phyloP scores from a whole-genome alignment of 176 grass and related monocot species.

The Coix lacrymajobi region DNA sequence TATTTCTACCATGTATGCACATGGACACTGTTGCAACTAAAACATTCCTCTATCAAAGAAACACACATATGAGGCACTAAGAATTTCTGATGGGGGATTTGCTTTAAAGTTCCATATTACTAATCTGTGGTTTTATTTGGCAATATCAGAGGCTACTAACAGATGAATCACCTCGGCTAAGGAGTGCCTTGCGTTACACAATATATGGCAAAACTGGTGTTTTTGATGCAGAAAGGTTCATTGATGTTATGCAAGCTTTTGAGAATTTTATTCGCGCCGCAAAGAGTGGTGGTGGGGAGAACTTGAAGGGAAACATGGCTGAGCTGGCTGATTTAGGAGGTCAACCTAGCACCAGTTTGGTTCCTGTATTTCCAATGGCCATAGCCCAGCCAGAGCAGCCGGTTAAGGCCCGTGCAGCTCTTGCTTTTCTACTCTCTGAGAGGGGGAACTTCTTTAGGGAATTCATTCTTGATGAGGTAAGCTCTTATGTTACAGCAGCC shows the following conservation, averaged over 20 bases:
- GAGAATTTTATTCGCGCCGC: slow-evolving; percentile 91
- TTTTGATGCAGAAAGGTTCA: slow-evolving; percentile 94
- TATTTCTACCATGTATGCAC: not conserved
- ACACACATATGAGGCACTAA: not conserved
- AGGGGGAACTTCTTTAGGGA: slow-evolving; percentile 91
- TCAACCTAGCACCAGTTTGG: slow-evolving; percentile 57
- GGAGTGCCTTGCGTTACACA: slow-evolving; percentile 80
- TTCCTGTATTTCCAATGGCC: slow-evolving; percentile 57
- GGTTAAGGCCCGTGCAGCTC: slow-evolving; percentile 70
- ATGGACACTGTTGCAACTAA: not conserved
- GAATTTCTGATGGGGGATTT: not conserved
- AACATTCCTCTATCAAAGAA: not conserved
- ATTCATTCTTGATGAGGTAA: slow-evolving; percentile 97
- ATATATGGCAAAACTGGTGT: slow-evolving; percentile 94
- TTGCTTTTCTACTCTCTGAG: slow-evolving; percentile 83
- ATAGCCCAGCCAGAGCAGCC: slow-evolving; percentile 51
- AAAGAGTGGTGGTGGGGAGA: slow-evolving; percentile 88
- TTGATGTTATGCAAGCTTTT: slow-evolving; percentile 98
- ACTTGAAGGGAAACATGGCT: slow-evolving; percentile 88
- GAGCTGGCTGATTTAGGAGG: slow-evolving; percentile 66
- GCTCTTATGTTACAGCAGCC: not conserved
- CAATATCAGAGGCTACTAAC: slow-evolving; percentile 79
- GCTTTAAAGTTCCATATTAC: not conserved
- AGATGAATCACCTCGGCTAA: slow-evolving; percentile 88
- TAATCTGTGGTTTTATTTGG: slow-evolving; percentile 21